Base-by-base conservation (phyloP, 805 yeast genomes). In the Kodamaea fukazawae region DNA sequence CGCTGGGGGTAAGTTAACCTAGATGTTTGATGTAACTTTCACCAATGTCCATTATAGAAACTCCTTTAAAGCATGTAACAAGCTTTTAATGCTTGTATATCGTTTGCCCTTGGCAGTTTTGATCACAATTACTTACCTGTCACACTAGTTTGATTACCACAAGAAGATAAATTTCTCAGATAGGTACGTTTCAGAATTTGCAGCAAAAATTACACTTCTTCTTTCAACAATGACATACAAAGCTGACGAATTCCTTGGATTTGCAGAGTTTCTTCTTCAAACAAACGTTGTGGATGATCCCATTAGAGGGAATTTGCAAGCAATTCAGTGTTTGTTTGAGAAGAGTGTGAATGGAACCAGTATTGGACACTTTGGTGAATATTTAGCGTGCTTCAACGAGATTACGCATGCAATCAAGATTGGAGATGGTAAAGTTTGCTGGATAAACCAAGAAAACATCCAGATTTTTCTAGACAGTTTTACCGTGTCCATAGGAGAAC, bases 371-470 rank as follows among this genome's bases (percentile, higher is more conserved):
- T 48, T 48, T 32, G 17, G 8, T 0, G 15, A 22, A 1, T 47
- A 34, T 35, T 13, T 55, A 7, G 32, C 15, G 3, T 38, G 45
- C 9, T 53, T 55, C 35, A 57, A 55, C 32, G 40, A 34, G 4
- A 38, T 58, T 2, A 47, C 54, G 32, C 59, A 53, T 1, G 27
- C 40, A 7, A 50, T 17, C 7, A 20, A 39, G 13, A 10, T 44
- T 5, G 32, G 20, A 3, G 30, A 17, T 2, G 28, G 13, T 1
- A 27, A 28, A 9, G 7, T 46, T 2, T 27, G 20, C 8, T 47
- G 50, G 50, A 34, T 56, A 28, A 44, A 54, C 8, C 23, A 20
- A 20, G 23, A 20, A 20, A 20, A 20, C 8, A 8, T 20, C 8
- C 23, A 8, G 8, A 6, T 6, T 20, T 20, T 20, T 20, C 7